Evolutionary conservation across 129 eudicot genomes (phyloP), one percentile per base, ranked within the genome.

Genomic region (Escallonia herrerae): DNA sequence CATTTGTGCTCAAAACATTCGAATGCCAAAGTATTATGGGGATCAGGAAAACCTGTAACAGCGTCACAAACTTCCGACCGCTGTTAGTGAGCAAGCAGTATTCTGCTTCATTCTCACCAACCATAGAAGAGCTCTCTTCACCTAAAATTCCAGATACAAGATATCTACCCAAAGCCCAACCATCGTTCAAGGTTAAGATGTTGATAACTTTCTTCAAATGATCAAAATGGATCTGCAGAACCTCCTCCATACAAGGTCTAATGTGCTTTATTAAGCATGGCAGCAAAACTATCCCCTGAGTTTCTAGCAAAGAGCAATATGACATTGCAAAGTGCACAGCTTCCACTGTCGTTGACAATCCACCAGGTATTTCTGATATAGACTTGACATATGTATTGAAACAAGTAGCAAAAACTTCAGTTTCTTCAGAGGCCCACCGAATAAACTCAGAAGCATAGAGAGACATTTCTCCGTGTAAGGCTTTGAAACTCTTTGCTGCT

Each of bases 61-160:
- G 42, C 54, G 93, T 82, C 48, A 80, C 71, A 59, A 88, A 84
- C 68, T 88, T 88, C 72, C 96, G 65, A 60, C 93, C 91, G 48
- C 96, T 88, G 67, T 82, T 73, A 65, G 96, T 84, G 64, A 88
- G 85, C 63, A 84, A 77, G 65, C 77, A 84, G 65, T 78, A 88
- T 62, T 82, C 89, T 47, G 68, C 74, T 11, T 77, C 64, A 62
- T 87, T 75, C 61, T 62, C 77, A 58, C 53, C 43, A 74, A 53
- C 65, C 54, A 67, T 58, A 4, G 54, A 69, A 60, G 66, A 74
- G 55, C 44, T 64, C 56, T 74, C 79, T 10, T 70, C 77, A 50
- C 51, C 74, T 65, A 82, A 75, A 56, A 88, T 80, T 45, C 89
- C 89, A 3, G 89, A 73, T 67, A 78, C 66, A 58, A 65, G 83